Percentiles rank a stretch among this genome's conserved stretches.
phyloP scores from a whole-genome alignment of 306 rosid genomes.

The Mimosa pudica region DNA sequence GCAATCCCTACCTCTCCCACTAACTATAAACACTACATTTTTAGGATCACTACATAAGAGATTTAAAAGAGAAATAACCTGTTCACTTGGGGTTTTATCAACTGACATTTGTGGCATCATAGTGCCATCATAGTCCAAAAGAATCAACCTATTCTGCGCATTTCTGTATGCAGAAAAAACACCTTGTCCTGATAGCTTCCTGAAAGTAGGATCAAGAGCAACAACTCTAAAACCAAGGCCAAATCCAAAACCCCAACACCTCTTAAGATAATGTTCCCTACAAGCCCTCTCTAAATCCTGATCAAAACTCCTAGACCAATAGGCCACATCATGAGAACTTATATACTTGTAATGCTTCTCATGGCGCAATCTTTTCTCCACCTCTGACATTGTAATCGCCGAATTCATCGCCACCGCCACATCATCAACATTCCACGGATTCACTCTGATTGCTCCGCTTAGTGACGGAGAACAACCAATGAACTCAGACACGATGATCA shows the following conservation, averaged over 20 bases:
- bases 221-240: conserved; percentile 65
- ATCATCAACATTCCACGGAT: conserved; percentile 74
- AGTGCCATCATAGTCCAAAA: conserved; percentile 81
- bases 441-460: conserved; percentile 75
- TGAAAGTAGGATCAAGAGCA: conserved; percentile 62
- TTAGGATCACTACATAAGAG: conserved; percentile 59
- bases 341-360: conserved; percentile 80
- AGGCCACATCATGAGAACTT: conserved; percentile 71
- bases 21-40: conserved; percentile 71
- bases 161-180: conserved; percentile 45
- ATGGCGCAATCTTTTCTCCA: conserved; percentile 62
- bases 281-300: conserved; percentile 72
- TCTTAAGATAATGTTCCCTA: conserved; percentile 53
- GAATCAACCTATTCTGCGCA: conserved; percentile 57
- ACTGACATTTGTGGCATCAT: conserved; percentile 55
- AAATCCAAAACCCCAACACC: conserved; percentile 62
- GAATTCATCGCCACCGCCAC: conserved; percentile 61
- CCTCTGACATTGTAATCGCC: conserved; percentile 49
- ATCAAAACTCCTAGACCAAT: conserved; percentile 76
- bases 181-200: conserved; percentile 54
- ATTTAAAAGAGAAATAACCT: conserved; percentile 60
- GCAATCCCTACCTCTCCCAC: conserved; percentile 70
- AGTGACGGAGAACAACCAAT: conserved; percentile 82
- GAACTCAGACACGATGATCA: conserved; percentile 74
- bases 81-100: conserved; percentile 54